Evolutionary conservation across 2,329 filamentous ascomycete genomes (phyloP).

Genomic region (Alternaria sp.): DNA sequence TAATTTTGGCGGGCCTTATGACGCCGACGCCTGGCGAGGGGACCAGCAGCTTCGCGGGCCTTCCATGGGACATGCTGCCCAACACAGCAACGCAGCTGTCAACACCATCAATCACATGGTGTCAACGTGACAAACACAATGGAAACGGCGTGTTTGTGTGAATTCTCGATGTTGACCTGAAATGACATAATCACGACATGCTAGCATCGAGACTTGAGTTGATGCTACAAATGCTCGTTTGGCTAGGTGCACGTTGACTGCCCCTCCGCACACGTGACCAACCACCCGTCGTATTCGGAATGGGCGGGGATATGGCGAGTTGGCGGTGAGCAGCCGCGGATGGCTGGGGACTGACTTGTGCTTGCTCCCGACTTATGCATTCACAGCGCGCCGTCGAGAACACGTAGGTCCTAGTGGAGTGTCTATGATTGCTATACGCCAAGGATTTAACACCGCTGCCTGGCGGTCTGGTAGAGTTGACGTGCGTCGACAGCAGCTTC

Average conservation of each 20-base stretch:
- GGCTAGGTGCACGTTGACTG: constrained; percentile 19
- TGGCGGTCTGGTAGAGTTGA: constrained; percentile 33
- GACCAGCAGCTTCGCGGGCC: constrained; percentile 33
- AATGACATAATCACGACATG: constrained; percentile 1
- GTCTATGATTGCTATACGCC: constrained; percentile 24
- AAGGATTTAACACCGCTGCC: constrained; percentile 43
- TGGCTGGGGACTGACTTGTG: constrained; percentile 40
- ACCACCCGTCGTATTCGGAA: constrained; percentile 1
- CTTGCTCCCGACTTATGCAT: constrained; percentile 22
- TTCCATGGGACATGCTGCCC: constrained; percentile 31
- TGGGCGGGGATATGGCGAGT: constrained; percentile 26
- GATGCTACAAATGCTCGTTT: constrained; percentile 3
- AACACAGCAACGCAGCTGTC: constrained; percentile 20
- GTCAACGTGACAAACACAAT: not conserved
- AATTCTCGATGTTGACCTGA: not conserved
- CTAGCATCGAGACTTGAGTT: not conserved
- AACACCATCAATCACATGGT: constrained; percentile 7
- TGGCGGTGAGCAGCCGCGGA: constrained; percentile 48
- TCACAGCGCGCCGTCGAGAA: constrained; percentile 30
- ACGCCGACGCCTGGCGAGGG: constrained; percentile 32
- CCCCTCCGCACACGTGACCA: constrained; percentile 48
- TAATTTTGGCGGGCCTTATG: constrained; percentile 35
- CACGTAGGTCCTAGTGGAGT: constrained; percentile 35
- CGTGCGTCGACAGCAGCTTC: constrained; percentile 32
- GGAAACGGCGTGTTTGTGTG: not conserved